These are phyloP conservation scores for Streptanthus diversifolius DNA, from an alignment of 345 rosid species.

Conservation along the genomic window DNA sequence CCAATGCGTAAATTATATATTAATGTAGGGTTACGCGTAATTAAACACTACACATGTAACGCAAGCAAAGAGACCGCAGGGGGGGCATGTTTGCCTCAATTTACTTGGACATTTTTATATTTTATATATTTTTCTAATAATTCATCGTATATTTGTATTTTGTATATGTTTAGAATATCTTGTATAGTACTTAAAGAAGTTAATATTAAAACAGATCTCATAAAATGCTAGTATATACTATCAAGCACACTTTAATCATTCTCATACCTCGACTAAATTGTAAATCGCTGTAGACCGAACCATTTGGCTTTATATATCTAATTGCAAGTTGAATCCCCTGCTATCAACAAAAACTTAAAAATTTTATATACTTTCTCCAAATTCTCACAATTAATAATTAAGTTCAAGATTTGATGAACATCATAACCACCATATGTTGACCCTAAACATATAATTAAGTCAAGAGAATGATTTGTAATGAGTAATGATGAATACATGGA, in stretches of 20 bases:
- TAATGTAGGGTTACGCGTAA: slow-evolving; percentile 30
- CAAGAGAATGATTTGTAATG: slow-evolving; percentile 17
- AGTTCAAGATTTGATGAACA: slow-evolving; percentile 11
- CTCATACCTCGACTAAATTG: background rate
- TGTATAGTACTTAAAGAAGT: slow-evolving; percentile 5
- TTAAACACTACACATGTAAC: slow-evolving; percentile 30
- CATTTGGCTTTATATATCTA: background rate
- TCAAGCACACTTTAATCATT: background rate
- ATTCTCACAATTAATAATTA: background rate
- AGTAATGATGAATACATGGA: slow-evolving; percentile 10
- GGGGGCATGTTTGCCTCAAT: slow-evolving; percentile 27
- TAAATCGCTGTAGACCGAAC: background rate
- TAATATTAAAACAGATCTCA: background rate
- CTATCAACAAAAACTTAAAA: background rate
- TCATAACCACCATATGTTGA: slow-evolving; percentile 24
- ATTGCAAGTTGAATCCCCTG: background rate
- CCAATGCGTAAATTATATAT: slow-evolving; percentile 14
- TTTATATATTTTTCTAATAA: background rate
- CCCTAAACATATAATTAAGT: background rate
- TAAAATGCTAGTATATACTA: background rate
- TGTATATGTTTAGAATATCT: background rate
- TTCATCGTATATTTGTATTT: background rate
- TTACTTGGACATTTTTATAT: slow-evolving; percentile 13
- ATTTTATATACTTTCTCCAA: background rate
- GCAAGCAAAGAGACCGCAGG: slow-evolving; percentile 18